Evolutionary conservation across 164 flowering plant genomes (phyloP), one percentile per base, ranked within the genome.

Genomic region (Vitis vinifera): DNA sequence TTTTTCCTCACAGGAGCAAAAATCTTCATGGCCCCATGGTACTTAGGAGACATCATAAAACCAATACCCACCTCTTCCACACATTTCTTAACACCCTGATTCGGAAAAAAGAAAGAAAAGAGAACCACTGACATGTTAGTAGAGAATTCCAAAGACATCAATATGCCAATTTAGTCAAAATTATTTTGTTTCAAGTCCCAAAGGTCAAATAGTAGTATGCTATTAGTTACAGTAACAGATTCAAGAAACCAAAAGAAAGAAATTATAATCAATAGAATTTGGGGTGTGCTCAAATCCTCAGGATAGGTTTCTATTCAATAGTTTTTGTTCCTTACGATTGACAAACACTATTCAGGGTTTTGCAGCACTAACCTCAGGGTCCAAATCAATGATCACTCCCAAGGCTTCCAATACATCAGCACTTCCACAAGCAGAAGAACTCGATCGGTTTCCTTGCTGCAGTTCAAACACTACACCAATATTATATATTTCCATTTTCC

Each of bases 351-450:
- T 31, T 31, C 6, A 31, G 44, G 44, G 44, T 31, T 31, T 31
- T 31, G 44, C 44, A 31, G 5, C 44, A 31, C 90, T 72, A 57
- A 93, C 99, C 97, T 91, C 86, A 30, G 98, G 91, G 10, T 77
- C 98, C 85, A 93, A 76, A 73, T 89, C 89, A 78, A 91, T 86
- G 37, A 61, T 74, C 30, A 95, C 87, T 8, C 98, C 98, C 69
- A 95, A 70, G 44, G 81, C 89, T 75, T 95, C 97, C 62, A 95
- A 80, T 10, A 93, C 97, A 81, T 93, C 99, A 12, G 97, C 99
- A 79, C 98, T 95, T 75, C 98, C 99, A 80, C 99, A 95, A 0
- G 97, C 94, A 56, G 98, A 93, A 68, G 99, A 95, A 75, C 98
- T 93, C 2, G 97, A 91, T 9, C 98, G 86, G 76, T 82, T 93